Evolutionary conservation across 2,329 filamentous ascomycete species (phyloP), one percentile per base, ranked within the genome.

Genomic region (Alternaria sp.): DNA sequence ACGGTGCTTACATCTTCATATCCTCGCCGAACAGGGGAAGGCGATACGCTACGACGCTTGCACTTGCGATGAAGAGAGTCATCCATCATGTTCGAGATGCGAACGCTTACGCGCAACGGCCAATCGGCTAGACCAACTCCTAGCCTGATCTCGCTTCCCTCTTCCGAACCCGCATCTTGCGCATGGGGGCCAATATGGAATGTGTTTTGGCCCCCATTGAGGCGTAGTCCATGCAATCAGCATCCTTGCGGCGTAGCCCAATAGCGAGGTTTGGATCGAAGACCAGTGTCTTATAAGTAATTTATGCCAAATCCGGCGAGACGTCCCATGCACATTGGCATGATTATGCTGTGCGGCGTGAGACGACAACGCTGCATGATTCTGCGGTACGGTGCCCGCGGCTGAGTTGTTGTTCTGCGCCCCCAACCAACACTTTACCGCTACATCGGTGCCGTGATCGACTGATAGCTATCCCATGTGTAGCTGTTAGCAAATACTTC

Each of bases 181-280:
- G 23, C 23, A 17, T 43, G 36, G 49, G 25, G 23, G 21, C n/a
- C 40, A 28, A 10, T 49, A 13, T 52, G 19, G 19, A n/a, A 58
- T 44, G 21, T n/a, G 26, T 49, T 30, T 54, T 45, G 50, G 62
- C 59, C 62, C 62, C 62, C 59, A 57, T 28, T n/a, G 55, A n/a
- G 55, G 51, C 55, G 28, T 45, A 23, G 43, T 28, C 17, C 13
- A 55, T 13, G 28, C 43, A 47, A 36, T 26, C 11, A 6, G 32
- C 1, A 32, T 6, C 47, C 25, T 51, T 46, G 36, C 17, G 52
- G 52, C 59, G 59, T n/a, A 36, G 23, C 51, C 21, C 9, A 67
- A 57, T 67, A 65, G 58, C 25, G 57, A 54, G 62, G 13, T 65
- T 65, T 61, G 9, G 52, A 9, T 12, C 15, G 17, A 17, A 10